These are phyloP conservation scores for Sporobolomyces roseus DNA, from an alignment of 768 basidiomycete species.

Conservation along the genomic window DNA sequence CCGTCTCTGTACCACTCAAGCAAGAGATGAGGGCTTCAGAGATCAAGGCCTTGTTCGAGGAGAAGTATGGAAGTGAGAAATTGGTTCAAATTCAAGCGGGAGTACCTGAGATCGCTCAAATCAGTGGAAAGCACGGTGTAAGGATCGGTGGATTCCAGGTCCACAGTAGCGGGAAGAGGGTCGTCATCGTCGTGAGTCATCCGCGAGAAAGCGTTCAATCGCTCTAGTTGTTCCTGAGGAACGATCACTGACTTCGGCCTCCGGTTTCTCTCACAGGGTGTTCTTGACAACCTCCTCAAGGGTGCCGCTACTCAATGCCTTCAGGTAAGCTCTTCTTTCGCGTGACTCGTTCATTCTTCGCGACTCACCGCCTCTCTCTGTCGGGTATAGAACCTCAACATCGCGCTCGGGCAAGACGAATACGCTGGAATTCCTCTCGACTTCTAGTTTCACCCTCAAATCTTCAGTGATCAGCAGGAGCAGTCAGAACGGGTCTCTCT, in stretches of 20 bases:
- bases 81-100: conserved; percentile 65
- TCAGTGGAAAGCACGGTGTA: conserved; percentile 83
- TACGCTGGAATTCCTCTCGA: conserved; percentile 66
- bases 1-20: conserved; percentile 73
- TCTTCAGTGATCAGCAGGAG: no score
- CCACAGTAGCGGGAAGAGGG: conserved; percentile 78
- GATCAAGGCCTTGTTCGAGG: conserved; percentile 67
- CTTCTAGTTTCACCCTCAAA: no score
- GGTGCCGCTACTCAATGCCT: conserved; percentile 99
- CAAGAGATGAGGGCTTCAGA: conserved; percentile 66
- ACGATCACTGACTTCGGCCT: background rate
- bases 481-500: no score
- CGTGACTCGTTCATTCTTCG: background rate
- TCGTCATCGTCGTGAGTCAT: conserved; percentile 81
- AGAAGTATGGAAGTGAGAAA: conserved; percentile 69
- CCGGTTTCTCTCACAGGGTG: conserved; percentile 59
- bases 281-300: conserved; percentile 92
- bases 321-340: conserved; percentile 61
- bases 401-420: conserved; percentile 82
- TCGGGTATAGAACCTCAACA: conserved; percentile 71
- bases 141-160: conserved; percentile 89
- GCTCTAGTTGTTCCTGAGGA: background rate
- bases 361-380: background rate
- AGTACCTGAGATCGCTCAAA: conserved; percentile 68
- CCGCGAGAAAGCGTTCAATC: background rate